These are phyloP conservation scores for Antrodiella citrinella DNA, from an alignment of 768 basidiomycete genomes.

Conservation along the genomic window DNA sequence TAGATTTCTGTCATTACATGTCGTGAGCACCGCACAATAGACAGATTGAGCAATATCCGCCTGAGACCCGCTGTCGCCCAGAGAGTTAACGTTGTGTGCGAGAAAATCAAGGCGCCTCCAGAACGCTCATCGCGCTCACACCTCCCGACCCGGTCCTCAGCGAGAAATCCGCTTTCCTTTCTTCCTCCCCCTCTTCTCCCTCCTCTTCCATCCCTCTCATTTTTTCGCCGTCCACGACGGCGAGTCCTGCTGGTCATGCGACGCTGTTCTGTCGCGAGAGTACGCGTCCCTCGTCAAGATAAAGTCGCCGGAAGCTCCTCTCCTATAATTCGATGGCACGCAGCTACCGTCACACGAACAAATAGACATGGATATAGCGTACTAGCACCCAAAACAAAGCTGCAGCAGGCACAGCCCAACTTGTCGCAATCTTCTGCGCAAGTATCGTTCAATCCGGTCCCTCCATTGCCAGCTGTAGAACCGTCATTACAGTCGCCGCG, in stretches of 20 bases:
- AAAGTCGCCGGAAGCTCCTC: not conserved
- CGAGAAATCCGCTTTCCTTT: not conserved
- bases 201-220: not conserved
- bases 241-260: constrained; percentile 24
- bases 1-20: too few relatives aligned
- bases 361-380: constrained; percentile 17
- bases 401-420: not conserved
- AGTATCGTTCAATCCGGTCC: not conserved
- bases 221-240: constrained; percentile 8
- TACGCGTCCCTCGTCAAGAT: constrained; percentile 14
- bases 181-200: constrained; percentile 4
- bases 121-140: constrained; percentile 1
- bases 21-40: too few relatives aligned
- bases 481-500: constrained; percentile 13
- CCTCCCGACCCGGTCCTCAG: constrained; percentile 3
- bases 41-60: constrained; percentile 5
- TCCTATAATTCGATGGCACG: constrained; percentile 6
- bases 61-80: too few relatives aligned
- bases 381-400: constrained; percentile 8
- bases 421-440: not conserved
- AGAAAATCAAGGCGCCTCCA: constrained; percentile 5
- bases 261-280: constrained; percentile 20
- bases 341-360: constrained; percentile 16
- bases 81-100: not conserved
- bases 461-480: constrained; percentile 1